Evolutionary conservation across 805 yeast genomes (phyloP).

Genomic region (Komagataella ulmi): DNA sequence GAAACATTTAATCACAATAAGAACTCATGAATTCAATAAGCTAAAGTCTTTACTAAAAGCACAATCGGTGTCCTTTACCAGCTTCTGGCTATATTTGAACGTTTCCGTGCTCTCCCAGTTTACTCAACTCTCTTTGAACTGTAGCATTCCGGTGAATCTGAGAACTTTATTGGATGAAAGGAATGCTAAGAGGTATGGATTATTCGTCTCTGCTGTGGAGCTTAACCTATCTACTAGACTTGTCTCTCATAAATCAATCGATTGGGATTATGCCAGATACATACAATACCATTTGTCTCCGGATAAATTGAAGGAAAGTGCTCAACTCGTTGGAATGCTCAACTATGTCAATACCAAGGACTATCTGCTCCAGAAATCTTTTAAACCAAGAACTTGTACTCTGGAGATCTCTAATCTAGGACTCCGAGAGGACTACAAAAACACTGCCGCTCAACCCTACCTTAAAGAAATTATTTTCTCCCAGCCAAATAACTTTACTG

Average conservation of each 20-base stretch:
- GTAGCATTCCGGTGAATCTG: not conserved
- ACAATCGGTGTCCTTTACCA: not conserved
- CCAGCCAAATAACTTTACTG: not conserved
- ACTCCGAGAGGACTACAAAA: not conserved
- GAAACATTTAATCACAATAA: not conserved
- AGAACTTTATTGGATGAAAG: not conserved
- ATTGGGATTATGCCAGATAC: not conserved
- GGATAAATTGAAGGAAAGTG: not conserved
- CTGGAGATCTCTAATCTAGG: not conserved
- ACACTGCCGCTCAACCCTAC: not conserved
- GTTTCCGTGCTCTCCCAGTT: not conserved
- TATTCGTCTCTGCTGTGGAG: not conserved
- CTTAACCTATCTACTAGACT: not conserved
- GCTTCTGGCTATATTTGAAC: not conserved
- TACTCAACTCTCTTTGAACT: not conserved
- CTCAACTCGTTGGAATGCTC: not conserved
- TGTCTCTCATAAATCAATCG: not conserved
- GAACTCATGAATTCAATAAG: not conserved
- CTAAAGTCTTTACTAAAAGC: not conserved
- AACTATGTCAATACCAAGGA: not conserved
- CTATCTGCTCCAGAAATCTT: not conserved
- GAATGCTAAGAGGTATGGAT: not conserved
- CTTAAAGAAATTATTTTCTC: not conserved
- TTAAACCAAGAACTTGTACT: not conserved
- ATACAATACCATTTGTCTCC: not conserved